Base-by-base conservation (phyloP, 352 stramenopile genomes). In the Thalassiosira pacifica region DNA sequence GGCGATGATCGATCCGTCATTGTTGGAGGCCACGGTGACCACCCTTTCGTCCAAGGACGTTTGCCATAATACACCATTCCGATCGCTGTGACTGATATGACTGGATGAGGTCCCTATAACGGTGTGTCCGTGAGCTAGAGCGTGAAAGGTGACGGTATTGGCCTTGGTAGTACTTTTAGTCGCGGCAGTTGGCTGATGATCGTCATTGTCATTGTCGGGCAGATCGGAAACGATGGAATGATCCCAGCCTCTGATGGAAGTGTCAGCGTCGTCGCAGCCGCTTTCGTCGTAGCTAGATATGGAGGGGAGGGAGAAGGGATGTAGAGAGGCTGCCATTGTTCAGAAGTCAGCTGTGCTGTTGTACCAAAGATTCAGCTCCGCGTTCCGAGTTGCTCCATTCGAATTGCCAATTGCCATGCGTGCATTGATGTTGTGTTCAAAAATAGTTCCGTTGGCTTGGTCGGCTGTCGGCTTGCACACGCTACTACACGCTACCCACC, bases 21-120 rank as follows among this genome's bases (percentile, higher is more conserved):
- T 10, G 63, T 93, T 93, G 27, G 89, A 93, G 1, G 73, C 71
- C 19, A 94, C 53, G 63, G 77, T 75, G 45, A 76, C 85, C 42
- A 81, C 76, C 57, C 77, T 79, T 45, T 57, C 68, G 76, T 82
- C 79, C 22, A 93, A 82, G 1, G 68, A 76, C 19, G 79, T 89
- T 70, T 85, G 75, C 83, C 85, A 93, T 29, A 55, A 60, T 37
- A 85, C 79, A 48, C 70, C 81, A 19, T 78, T 45, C n/a, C n/a
- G n/a, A 4, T 79, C 32, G 26, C 31, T 13, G 19, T 68, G 48
- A n/a, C 3, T 31, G 27, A 52, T 70, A 29, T 52, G 5, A 29
- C n/a, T 57, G 63, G 75, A 57, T 0, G 55, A 66, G 9, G 63
- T 86, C 18, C 79, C 71, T 13, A 88, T 19, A 2, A 88, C 75